Conservation (phyloP, 2,329 filamentous ascomycete genomes). For the Sporothrix globosa region DNA sequence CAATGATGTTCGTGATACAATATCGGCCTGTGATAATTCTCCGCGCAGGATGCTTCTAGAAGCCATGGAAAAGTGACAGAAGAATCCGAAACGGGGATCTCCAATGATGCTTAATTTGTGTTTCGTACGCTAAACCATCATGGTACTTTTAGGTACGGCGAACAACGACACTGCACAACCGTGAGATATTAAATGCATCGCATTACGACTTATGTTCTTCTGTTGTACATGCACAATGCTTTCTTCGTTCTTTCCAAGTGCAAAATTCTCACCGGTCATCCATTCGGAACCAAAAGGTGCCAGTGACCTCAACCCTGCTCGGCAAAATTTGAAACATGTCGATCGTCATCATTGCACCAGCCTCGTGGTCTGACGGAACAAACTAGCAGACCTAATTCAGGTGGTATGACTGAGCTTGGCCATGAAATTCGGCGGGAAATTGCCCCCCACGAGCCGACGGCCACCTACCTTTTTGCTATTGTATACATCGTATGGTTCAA, state of each 20-base stretch:
- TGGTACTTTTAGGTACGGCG: background rate
- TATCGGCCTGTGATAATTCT: background rate
- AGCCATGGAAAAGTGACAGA: background rate
- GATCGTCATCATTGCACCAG: constrained; percentile 17
- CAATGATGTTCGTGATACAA: no score
- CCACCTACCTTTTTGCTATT: no score
- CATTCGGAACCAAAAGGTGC: background rate
- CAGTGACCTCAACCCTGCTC: constrained; percentile 15
- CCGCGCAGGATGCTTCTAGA: constrained; percentile 19
- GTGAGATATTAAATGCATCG: no score
- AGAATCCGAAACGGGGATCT: constrained; percentile 19
- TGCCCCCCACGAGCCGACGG: background rate
- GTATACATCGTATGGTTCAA: no score
- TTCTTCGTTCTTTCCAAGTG: background rate
- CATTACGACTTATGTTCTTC: no score
- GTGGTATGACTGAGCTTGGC: background rate
- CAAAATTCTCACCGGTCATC: background rate
- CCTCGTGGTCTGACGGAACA: constrained; percentile 2
- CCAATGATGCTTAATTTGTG: background rate
- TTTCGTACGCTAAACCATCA: background rate
- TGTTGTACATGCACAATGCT: background rate
- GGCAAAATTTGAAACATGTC: constrained; percentile 24
- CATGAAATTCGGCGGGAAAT: background rate
- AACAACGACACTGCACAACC: no score
- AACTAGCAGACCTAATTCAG: no score